These are phyloP conservation scores for Clitopilus hobsonii DNA, from an alignment of 768 basidiomycete genomes.

Conservation along the genomic window DNA sequence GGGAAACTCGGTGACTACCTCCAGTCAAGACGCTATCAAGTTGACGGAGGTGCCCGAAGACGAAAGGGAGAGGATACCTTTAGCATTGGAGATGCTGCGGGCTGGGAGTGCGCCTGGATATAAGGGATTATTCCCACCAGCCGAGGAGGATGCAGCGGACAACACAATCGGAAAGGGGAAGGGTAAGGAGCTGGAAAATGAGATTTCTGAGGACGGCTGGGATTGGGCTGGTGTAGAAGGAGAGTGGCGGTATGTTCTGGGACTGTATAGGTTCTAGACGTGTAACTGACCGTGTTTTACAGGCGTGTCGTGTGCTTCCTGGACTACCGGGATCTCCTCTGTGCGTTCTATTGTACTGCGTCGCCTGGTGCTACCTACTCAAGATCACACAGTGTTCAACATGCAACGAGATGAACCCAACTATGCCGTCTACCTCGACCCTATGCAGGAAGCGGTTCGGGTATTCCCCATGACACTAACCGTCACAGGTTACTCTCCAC, in stretches of 20 bases:
- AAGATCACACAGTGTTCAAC: conserved; percentile 28
- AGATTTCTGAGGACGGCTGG: conserved; percentile 34
- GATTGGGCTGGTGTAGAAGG: conserved; percentile 58
- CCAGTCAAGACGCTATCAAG: neutral
- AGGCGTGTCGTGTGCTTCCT: conserved; percentile 59
- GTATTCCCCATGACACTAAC: conserved; percentile 48
- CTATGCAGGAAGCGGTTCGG: conserved; percentile 38
- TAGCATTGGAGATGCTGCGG: neutral
- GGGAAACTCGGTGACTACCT: neutral
- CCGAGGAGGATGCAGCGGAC: neutral
- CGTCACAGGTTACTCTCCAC: conserved; percentile 30
- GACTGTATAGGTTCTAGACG: neutral
- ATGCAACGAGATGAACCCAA: conserved; percentile 16
- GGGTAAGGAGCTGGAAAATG: conserved; percentile 11
- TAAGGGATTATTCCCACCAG: neutral
- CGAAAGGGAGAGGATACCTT: neutral
- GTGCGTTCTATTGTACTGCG: conserved; percentile 26
- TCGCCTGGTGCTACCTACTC: neutral
- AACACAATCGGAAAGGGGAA: conserved; percentile 11
- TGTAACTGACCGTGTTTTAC: neutral
- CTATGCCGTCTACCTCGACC: conserved; percentile 3
- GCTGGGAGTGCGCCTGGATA: neutral
- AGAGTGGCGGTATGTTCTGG: conserved; percentile 43
- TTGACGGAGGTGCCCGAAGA: neutral
- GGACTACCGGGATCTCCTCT: conserved; percentile 49